A percentile compares a stretch with the other conserved stretches of the same genome.
Evolutionary conservation across 108 stramenopile species (phyloP).

Genomic region (Fragilariopsis cylindrus): DNA sequence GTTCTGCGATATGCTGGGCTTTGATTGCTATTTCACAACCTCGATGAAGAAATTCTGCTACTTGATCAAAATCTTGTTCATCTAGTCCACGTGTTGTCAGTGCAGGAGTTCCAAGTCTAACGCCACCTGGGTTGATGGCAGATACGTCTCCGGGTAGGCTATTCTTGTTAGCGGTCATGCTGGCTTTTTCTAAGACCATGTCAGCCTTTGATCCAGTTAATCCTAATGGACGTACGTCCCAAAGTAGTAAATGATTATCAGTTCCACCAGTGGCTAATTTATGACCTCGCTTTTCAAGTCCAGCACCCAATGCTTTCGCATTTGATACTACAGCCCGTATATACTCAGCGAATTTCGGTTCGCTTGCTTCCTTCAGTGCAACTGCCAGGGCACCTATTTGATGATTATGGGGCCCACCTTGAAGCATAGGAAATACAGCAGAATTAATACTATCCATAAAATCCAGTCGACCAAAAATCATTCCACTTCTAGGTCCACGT

Average conservation of each 20-base stretch:
- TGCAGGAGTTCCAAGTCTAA: slow-evolving; percentile 95
- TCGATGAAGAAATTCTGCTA: slow-evolving; percentile 95
- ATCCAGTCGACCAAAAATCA: slow-evolving; percentile 95
- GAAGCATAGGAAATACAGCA: slow-evolving; percentile 99
- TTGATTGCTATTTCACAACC: slow-evolving; percentile 83
- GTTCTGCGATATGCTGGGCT: slow-evolving; percentile 64
- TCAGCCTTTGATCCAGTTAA: slow-evolving; percentile 98
- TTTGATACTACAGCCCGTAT: slow-evolving; percentile 85
- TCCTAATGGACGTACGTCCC: slow-evolving; percentile 95
- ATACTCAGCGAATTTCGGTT: slow-evolving; percentile 90
- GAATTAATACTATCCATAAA: slow-evolving; percentile 91
- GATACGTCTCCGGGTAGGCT: slow-evolving; percentile 96
- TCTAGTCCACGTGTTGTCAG: slow-evolving; percentile 87
- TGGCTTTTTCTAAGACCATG: slow-evolving; percentile 89
- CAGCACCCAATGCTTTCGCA: slow-evolving; percentile 86
- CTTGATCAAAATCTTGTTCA: slow-evolving; percentile 91
- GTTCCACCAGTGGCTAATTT: slow-evolving; percentile 97
- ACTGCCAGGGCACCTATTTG: slow-evolving; percentile 98
- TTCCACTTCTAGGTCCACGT: slow-evolving; percentile 98
- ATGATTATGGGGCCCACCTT: slow-evolving; percentile 99
- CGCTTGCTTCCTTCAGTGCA: slow-evolving; percentile 93
- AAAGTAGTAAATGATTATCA: slow-evolving; percentile 98
- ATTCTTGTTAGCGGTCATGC: slow-evolving; percentile 99
- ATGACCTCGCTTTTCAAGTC: slow-evolving; percentile 84
- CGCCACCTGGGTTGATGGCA: slow-evolving; percentile 98